Conservation (phyloP, 2,329 filamentous ascomycete genomes). For the Clarireedia paspali region DNA sequence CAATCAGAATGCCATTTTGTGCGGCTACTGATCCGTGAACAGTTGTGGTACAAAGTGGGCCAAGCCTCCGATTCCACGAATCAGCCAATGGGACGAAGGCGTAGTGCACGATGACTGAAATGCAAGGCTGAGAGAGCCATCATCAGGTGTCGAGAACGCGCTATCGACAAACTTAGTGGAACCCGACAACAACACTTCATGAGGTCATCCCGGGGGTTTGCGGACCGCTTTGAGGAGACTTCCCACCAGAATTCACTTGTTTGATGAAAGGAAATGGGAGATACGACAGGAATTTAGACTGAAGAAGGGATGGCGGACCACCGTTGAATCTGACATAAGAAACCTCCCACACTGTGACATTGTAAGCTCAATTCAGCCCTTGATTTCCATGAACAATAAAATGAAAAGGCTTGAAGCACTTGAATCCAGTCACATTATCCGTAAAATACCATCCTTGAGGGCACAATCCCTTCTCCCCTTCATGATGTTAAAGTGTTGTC, state of each 20-base stretch:
- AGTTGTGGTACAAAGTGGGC: not conserved
- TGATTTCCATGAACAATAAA: not conserved
- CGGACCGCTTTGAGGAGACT: not conserved
- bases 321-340: slow-evolving; percentile 2
- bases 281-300: not conserved
- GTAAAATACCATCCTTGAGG: not conserved
- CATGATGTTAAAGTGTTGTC: not conserved
- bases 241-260: not conserved
- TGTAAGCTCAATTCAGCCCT: not conserved
- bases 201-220: not conserved
- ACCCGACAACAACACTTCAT: not conserved
- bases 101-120: not conserved
- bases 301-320: not conserved
- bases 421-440: not conserved
- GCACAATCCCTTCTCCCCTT: not conserved
- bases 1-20: not conserved
- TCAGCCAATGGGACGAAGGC: not conserved
- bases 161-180: not conserved
- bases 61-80: not conserved
- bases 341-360: not conserved
- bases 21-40: not conserved
- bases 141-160: not conserved
- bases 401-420: not conserved
- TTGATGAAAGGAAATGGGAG: not conserved
- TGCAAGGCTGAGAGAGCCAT: slow-evolving; percentile 4